Percentiles rank a stretch among this genome's conserved stretches.
phyloP scores from a whole-genome alignment of 129 eudicot species.

The Helichrysum umbraculigerum region DNA sequence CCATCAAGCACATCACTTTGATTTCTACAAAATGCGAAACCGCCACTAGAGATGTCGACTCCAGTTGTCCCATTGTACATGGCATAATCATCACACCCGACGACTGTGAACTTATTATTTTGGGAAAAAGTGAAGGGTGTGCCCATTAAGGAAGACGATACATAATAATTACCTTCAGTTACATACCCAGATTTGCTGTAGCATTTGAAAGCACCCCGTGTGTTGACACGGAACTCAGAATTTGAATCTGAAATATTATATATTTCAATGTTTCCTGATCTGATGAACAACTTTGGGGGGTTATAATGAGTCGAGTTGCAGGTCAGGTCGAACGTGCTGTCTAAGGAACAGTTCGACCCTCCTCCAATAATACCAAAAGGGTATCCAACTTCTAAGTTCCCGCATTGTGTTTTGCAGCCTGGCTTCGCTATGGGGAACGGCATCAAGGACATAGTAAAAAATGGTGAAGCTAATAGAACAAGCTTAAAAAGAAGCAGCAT shows the following conservation, averaged over 20 bases:
- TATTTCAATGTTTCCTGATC: constrained; percentile 20
- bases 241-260: constrained; percentile 26
- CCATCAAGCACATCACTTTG: neutral
- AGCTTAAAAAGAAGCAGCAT: no score
- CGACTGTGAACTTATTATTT: constrained; percentile 4
- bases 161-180: neutral
- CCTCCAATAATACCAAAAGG: constrained; percentile 35
- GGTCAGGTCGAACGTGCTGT: constrained; percentile 25
- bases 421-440: constrained; percentile 19
- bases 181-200: constrained; percentile 18
- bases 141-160: neutral
- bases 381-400: constrained; percentile 37
- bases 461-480: no score
- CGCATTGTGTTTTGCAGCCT: constrained; percentile 37
- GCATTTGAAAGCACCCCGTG: constrained; percentile 21
- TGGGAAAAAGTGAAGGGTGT: constrained; percentile 27
- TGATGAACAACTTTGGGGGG: constrained; percentile 34
- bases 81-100: constrained; percentile 11
- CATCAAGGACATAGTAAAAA: no score
- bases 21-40: constrained; percentile 1
- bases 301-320: constrained; percentile 33
- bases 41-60: neutral
- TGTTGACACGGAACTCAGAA: constrained; percentile 22
- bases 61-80: neutral
- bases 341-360: constrained; percentile 26